Evolutionary conservation across 1,284 basidiomycete species (phyloP).

Genomic region (Tilletia walkeri): DNA sequence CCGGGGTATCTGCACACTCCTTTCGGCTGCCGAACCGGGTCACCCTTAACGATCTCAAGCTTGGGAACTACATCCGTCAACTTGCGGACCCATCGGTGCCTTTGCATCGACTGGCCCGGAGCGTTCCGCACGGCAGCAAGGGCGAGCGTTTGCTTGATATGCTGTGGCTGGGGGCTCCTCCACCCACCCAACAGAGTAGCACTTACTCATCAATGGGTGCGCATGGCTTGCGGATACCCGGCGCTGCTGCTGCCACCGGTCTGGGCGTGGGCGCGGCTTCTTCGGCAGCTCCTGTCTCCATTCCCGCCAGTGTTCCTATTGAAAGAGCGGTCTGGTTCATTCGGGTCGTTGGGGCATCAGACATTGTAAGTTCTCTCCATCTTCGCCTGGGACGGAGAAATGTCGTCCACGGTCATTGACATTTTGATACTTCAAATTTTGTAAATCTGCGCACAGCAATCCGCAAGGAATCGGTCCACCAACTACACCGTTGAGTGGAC

Average conservation of each 20-base stretch:
- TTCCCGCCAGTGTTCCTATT: constrained; percentile 55
- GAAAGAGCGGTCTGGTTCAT: constrained; percentile 92
- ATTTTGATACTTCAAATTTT: neutral
- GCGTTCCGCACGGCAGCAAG: constrained; percentile 88
- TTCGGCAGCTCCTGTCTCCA: neutral
- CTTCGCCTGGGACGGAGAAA: neutral
- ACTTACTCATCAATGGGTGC: neutral
- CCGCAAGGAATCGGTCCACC: constrained; percentile 35
- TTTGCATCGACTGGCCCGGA: constrained; percentile 77
- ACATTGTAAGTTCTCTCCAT: constrained; percentile 66
- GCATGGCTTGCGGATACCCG: constrained; percentile 1
- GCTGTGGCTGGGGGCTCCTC: constrained; percentile 63
- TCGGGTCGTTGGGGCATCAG: constrained; percentile 88
- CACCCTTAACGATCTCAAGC: constrained; percentile 83
- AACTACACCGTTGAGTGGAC: constrained; percentile 88
- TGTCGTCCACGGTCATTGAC: neutral
- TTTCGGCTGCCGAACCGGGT: constrained; percentile 61
- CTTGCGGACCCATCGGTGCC: constrained; percentile 86
- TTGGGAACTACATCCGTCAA: constrained; percentile 84
- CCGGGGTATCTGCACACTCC: constrained; percentile 19
- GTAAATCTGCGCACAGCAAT: constrained; percentile 4
- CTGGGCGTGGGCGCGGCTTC: neutral
- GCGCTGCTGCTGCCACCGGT: neutral
- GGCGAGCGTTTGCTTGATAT: constrained; percentile 87
- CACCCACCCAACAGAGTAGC: constrained; percentile 20